These are phyloP conservation scores for Eutrema salsugineum DNA, from an alignment of 441 rosid species.

Conservation along the genomic window DNA sequence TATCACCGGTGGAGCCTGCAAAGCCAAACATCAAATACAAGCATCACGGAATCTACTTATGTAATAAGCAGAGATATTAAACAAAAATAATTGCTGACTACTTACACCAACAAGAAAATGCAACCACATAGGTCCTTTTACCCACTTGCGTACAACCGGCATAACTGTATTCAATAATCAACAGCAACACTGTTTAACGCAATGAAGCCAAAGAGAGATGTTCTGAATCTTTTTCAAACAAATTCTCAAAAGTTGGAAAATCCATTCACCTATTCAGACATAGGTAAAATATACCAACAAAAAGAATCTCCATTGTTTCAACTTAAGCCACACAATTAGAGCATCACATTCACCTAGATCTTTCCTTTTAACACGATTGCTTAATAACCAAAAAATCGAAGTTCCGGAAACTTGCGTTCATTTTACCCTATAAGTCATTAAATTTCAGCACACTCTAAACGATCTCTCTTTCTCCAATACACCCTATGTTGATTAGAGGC, in stretches of 20 bases:
- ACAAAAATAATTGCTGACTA: neutral
- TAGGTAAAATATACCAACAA: neutral
- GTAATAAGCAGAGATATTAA: neutral
- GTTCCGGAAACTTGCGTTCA: neutral
- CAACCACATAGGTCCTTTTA: constrained; percentile 87
- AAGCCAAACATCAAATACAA: neutral
- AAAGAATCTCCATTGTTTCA: neutral
- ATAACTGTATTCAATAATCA: constrained; percentile 50
- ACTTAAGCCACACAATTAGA: neutral
- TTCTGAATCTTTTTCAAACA: neutral
- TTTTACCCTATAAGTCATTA: neutral
- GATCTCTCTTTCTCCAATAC: too few species aligned
- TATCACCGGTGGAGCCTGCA: constrained; percentile 86
- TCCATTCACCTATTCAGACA: neutral
- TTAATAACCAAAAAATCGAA: neutral
- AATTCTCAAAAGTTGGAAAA: neutral
- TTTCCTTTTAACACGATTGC: neutral
- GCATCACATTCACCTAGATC: neutral
- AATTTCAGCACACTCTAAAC: too few species aligned
- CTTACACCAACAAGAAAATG: constrained; percentile 92
- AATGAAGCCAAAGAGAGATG: neutral
- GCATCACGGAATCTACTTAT: neutral
- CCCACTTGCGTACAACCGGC: constrained; percentile 60
- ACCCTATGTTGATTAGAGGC: neutral
- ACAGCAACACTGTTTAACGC: neutral